Percentiles rank a stretch among this genome's conserved stretches.
Evolutionary conservation across 768 basidiomycete genomes (phyloP).

Genomic region (Cyathus striatus): DNA sequence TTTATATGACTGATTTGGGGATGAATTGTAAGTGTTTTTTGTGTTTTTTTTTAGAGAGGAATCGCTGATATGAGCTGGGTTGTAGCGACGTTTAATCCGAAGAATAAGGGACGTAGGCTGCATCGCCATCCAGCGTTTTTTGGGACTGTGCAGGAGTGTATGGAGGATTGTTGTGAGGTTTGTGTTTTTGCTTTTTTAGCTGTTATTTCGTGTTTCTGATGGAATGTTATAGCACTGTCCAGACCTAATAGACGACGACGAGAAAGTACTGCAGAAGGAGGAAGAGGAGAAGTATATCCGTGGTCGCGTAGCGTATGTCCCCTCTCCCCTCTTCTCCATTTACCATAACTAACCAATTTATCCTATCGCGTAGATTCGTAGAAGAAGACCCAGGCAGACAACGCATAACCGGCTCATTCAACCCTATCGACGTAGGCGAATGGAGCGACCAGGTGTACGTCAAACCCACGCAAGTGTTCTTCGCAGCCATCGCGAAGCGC

Average conservation of each 20-base stretch:
- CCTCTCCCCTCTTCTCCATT: background rate
- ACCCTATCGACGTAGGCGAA: slow-evolving; percentile 62
- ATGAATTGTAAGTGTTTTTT: slow-evolving; percentile 42
- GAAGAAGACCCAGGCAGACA: slow-evolving; percentile 59
- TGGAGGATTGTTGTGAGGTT: slow-evolving; percentile 63
- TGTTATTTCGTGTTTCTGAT: background rate
- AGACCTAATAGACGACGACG: slow-evolving; percentile 49
- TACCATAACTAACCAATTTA: background rate
- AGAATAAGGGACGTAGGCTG: slow-evolving; percentile 52
- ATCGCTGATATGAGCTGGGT: slow-evolving; percentile 1
- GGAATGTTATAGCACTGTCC: slow-evolving; percentile 41
- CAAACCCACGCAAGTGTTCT: slow-evolving; percentile 47
- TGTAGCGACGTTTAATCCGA: slow-evolving; percentile 56
- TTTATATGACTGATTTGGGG: slow-evolving; percentile 55
- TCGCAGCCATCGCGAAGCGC: slow-evolving; percentile 44
- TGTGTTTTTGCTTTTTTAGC: background rate
- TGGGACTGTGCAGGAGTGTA: slow-evolving; percentile 48
- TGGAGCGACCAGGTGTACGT: slow-evolving; percentile 62
- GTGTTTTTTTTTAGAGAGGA: background rate
- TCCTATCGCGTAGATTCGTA: slow-evolving; percentile 46
- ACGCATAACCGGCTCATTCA: slow-evolving; percentile 57
- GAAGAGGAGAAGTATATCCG: slow-evolving; percentile 52
- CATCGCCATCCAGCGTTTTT: slow-evolving; percentile 66
- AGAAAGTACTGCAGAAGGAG: slow-evolving; percentile 42
- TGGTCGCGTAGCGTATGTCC: slow-evolving; percentile 43